phyloP scores from a whole-genome alignment of 163 green algal genomes.

The Scenedesmus sp. region DNA sequence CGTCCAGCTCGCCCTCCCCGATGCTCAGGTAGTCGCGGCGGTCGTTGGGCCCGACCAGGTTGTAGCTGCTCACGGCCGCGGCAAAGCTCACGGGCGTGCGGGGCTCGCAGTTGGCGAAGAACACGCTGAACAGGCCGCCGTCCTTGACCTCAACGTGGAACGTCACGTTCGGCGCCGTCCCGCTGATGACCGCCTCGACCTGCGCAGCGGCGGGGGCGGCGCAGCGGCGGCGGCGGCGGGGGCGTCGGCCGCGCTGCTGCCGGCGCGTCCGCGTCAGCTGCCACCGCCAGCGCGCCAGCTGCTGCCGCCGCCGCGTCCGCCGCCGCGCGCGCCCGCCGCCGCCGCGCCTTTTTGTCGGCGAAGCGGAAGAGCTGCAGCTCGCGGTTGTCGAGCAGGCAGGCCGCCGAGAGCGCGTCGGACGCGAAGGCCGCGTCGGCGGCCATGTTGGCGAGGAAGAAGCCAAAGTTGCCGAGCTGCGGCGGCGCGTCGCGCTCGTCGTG shows the following conservation, averaged over 20 bases:
- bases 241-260: no score
- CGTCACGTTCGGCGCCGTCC: conserved; percentile 44
- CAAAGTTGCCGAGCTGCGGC: conserved; percentile 55
- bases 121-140: conserved; percentile 71
- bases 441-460: conserved; percentile 81
- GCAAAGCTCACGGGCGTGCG: conserved; percentile 77
- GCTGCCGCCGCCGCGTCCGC: no score
- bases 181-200: conserved; percentile 54
- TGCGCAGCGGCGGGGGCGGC: no score
- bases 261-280: no score
- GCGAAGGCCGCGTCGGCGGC: conserved; percentile 73
- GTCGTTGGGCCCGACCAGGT: conserved; percentile 62
- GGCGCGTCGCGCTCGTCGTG: conserved; percentile 26
- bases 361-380: conserved; percentile 76
- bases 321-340: background rate
- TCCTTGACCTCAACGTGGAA: conserved; percentile 53
- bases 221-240: no score
- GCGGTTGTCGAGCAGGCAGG: conserved; percentile 73
- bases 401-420: conserved; percentile 60
- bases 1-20: conserved; percentile 88
- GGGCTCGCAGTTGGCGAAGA: conserved; percentile 91
- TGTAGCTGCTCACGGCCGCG: conserved; percentile 81
- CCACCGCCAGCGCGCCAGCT: no score
- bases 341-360: conserved; percentile 55
- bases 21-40: conserved; percentile 89